Evolutionary conservation across 2,329 filamentous ascomycete species (phyloP), one percentile per base, ranked within the genome.

Genomic region (Harringtonia aguacate): DNA sequence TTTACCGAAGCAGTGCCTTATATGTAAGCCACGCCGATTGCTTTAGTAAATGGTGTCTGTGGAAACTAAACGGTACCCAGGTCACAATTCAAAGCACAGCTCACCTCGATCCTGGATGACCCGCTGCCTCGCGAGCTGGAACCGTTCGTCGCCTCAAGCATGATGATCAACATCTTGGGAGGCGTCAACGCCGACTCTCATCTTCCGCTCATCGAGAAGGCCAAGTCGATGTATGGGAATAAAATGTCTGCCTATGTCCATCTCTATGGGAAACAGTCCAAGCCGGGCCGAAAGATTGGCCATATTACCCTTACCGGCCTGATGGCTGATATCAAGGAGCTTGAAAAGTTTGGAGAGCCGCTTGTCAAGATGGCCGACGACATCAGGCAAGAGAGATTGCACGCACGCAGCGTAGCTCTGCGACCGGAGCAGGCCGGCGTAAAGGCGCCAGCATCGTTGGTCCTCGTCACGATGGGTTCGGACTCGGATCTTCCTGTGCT

Each of bases 71-170:
- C n/a, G 13, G 13, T 13, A 13, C 13, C 2, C 24, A 44, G 36
- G 36, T 95, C 88, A 1, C 92, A 98, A 63, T 98, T 86, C 64
- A 87, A 92, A 60, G 84, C 87, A 2, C 89, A 98, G 58, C 76
- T 97, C 10, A 78, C 82, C 47, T 80, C 90, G 2, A 90, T 98
- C 49, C 75, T 95, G 31, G 86, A 70, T 46, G 69, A 82, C 18
- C 75, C 74, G 1, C 70, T 73, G 21, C 71, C 71, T 24, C 56
- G 64, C 34, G 63, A 69, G 30, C 67, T 86, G 14, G 62, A 69
- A 58, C 79, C 75, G 42, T 73, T 68, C 56, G 84, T 66, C 61
- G 71, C 58, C 55, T 75, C 65, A 50, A 74, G 70, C 56, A 89
- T 86, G 54, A 90, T 90, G 84, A 70, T 89, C 53, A 89, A 89